Evolutionary conservation across 495 filamentous ascomycete species (phyloP).

Genomic region (Xylaria nigripes): DNA sequence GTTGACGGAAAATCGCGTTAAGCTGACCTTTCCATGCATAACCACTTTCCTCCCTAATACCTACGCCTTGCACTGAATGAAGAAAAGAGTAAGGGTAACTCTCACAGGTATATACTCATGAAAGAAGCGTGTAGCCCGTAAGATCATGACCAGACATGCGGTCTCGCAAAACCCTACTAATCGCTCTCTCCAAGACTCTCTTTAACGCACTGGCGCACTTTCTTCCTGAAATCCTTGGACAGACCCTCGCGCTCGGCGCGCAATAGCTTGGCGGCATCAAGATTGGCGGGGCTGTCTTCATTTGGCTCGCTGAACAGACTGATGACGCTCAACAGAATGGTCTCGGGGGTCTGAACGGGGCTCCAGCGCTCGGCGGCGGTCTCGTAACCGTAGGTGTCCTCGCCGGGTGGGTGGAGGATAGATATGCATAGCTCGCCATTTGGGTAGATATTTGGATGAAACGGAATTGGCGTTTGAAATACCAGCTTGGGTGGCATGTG

Average conservation of each 20-base stretch:
- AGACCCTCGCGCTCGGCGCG: slow-evolving; percentile 62
- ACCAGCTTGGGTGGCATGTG: slow-evolving; percentile 84
- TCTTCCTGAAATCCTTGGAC: slow-evolving; percentile 63
- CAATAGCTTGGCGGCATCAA: slow-evolving; percentile 84
- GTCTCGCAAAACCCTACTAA: not conserved
- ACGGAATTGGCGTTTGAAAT: slow-evolving; percentile 75
- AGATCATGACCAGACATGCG: too few relatives aligned
- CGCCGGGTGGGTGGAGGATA: slow-evolving; percentile 92
- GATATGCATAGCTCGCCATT: slow-evolving; percentile 91
- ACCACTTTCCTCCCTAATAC: not conserved
- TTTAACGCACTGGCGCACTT: slow-evolving; percentile 68
- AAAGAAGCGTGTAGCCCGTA: too few relatives aligned
- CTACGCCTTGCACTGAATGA: not conserved
- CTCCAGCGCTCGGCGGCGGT: slow-evolving; percentile 86
- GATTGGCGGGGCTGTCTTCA: slow-evolving; percentile 90
- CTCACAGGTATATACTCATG: not conserved
- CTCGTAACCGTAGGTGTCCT: slow-evolving; percentile 95
- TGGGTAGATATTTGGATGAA: slow-evolving; percentile 93
- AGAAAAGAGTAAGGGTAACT: not conserved
- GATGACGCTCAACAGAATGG: slow-evolving; percentile 86
- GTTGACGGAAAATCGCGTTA: not conserved
- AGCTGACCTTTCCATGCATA: not conserved
- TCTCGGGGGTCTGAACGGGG: slow-evolving; percentile 95
- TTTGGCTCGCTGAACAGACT: slow-evolving; percentile 90
- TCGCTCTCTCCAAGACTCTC: slow-evolving; percentile 74